phyloP scores from a whole-genome alignment of 2,329 filamentous ascomycete species.

The Fusarium algeriense region DNA sequence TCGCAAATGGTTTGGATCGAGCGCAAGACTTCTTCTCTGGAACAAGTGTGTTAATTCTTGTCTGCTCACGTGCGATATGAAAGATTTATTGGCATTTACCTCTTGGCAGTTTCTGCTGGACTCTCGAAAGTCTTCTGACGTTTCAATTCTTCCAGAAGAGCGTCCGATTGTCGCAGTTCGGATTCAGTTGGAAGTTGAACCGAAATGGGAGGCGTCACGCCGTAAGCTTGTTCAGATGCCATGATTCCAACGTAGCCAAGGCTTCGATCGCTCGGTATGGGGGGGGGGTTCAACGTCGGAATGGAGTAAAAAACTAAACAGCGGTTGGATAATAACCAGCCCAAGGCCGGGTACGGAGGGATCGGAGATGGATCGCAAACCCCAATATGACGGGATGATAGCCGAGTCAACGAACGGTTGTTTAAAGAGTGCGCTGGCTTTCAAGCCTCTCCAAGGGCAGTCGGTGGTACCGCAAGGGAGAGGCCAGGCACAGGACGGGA shows the following conservation, averaged over 20 bases:
- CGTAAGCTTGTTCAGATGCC: constrained; percentile 60
- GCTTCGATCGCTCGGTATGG: constrained; percentile 5
- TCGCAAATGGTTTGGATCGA: constrained; percentile 84
- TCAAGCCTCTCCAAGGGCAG: constrained; percentile 40
- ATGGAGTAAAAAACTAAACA: neutral
- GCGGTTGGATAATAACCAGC: neutral
- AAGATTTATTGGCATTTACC: constrained; percentile 61
- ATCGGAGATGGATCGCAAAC: constrained; percentile 5
- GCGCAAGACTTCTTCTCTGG: constrained; percentile 70
- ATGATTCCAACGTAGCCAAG: constrained; percentile 43
- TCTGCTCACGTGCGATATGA: neutral
- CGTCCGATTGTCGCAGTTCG: constrained; percentile 82
- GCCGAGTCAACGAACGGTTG: constrained; percentile 1
- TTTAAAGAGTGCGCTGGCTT: constrained; percentile 11
- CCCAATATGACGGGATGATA: constrained; percentile 1
- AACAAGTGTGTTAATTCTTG: constrained; percentile 18
- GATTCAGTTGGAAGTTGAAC: constrained; percentile 78
- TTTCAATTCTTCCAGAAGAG: constrained; percentile 86
- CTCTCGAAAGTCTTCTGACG: constrained; percentile 92
- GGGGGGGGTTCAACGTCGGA: constrained; percentile 1
- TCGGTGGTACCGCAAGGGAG: constrained; percentile 41
- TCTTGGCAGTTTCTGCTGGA: constrained; percentile 83
- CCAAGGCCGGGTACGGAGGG: neutral
- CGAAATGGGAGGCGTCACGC: constrained; percentile 88
- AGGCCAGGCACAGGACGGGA: constrained; percentile 13